Evolutionary conservation across 2,329 filamentous ascomycete genomes (phyloP).

Genomic region (Diaporthe longicolla): DNA sequence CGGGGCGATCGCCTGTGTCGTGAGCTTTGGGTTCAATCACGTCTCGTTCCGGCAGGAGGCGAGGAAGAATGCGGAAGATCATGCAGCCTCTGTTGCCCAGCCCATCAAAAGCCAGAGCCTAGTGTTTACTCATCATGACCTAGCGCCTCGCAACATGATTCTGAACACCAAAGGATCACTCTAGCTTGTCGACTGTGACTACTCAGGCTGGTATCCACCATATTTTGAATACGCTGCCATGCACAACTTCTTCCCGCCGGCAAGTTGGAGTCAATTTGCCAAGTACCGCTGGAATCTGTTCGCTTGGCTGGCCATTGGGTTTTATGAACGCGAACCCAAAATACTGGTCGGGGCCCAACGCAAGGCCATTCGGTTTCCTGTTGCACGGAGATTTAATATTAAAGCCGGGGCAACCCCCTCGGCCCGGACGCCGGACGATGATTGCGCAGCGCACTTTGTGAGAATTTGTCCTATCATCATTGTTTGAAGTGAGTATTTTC

Average conservation of each 20-base stretch:
- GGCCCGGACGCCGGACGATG: not conserved
- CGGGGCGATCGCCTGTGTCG: not conserved
- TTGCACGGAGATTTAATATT: not conserved
- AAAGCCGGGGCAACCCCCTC: not conserved
- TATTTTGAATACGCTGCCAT: slow-evolving; percentile 20
- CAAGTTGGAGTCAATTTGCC: not conserved
- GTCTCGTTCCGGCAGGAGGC: not conserved
- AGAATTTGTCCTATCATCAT: not conserved
- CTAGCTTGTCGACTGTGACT: not conserved
- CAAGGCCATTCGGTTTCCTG: not conserved
- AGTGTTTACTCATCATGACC: not conserved
- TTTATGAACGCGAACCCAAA: not conserved
- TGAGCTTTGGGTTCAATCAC: not conserved
- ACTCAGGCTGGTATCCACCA: not conserved
- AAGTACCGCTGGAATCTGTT: not conserved
- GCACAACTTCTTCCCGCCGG: not conserved
- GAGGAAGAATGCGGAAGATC: not conserved
- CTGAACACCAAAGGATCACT: not conserved
- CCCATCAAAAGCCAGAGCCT: not conserved
- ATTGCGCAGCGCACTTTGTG: not conserved
- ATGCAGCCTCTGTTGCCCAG: not conserved
- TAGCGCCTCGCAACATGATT: not conserved
- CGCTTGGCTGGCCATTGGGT: not conserved
- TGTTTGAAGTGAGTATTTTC: not conserved
- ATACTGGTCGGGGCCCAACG: not conserved